Percentiles rank a stretch among this genome's conserved stretches.
Evolutionary conservation across 768 basidiomycete genomes (phyloP).

Genomic region (Xerocomellus dryophilus): DNA sequence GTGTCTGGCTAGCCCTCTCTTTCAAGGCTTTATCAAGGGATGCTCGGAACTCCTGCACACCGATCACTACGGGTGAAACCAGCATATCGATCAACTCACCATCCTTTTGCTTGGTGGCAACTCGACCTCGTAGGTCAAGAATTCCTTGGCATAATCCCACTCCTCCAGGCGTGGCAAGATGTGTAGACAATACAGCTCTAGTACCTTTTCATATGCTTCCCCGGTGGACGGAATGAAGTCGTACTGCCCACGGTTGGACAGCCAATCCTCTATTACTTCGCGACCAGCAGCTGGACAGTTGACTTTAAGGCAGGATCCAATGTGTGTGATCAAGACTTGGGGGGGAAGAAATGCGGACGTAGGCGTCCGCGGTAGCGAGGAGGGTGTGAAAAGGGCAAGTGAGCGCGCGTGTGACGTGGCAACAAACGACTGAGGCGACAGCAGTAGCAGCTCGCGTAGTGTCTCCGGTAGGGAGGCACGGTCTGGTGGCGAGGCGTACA

Average conservation of each 20-base stretch:
- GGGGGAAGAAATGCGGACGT: slow-evolving; percentile 61
- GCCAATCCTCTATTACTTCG: slow-evolving; percentile 75
- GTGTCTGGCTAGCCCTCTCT: slow-evolving; percentile 14
- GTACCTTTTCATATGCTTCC: slow-evolving; percentile 67
- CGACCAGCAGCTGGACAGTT: slow-evolving; percentile 59
- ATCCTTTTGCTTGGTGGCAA: slow-evolving; percentile 47
- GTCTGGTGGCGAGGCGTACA: slow-evolving; percentile 56
- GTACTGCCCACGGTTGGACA: slow-evolving; percentile 52
- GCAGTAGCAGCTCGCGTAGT: slow-evolving; percentile 49
- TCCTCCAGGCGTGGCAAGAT: slow-evolving; percentile 69
- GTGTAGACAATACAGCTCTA: slow-evolving; percentile 75
- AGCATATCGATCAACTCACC: slow-evolving; percentile 38
- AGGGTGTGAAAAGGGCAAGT: slow-evolving; percentile 63
- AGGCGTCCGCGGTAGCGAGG: slow-evolving; percentile 35
- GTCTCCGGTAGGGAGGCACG: slow-evolving; percentile 44
- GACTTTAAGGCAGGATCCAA: slow-evolving; percentile 66
- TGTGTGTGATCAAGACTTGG: slow-evolving; percentile 66
- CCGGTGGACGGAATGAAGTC: slow-evolving; percentile 31
- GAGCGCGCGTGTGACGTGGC: slow-evolving; percentile 61
- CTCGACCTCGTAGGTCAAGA: slow-evolving; percentile 70
- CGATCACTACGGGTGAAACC: slow-evolving; percentile 4
- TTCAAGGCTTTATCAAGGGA: slow-evolving; percentile 32
- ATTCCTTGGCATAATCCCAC: slow-evolving; percentile 79
- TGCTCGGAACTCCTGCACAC: slow-evolving; percentile 33
- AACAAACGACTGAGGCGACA: slow-evolving; percentile 59